A percentile compares a stretch with the other conserved stretches of the same genome.
phyloP scores from a whole-genome alignment of 805 yeast genomes.

The Clavispora santaluciae region DNA sequence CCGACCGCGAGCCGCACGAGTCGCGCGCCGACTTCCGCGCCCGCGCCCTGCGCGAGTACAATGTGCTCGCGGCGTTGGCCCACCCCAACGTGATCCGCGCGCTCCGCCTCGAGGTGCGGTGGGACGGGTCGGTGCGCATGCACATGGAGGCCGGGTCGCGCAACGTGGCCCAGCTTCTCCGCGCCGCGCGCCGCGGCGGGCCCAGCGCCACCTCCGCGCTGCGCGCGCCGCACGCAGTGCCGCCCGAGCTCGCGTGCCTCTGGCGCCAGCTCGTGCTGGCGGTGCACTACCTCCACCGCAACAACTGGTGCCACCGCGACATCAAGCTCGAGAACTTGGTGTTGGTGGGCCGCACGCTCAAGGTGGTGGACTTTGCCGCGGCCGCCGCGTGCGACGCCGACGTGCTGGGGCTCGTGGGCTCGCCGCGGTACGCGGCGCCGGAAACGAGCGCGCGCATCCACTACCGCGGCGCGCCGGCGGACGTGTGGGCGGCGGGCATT shows the following conservation, averaged over 20 bases:
- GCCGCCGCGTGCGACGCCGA: slow-evolving; percentile 14
- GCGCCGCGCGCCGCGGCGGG: slow-evolving; percentile 1
- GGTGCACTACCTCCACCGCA: slow-evolving; percentile 33
- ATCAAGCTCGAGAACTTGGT: slow-evolving; percentile 46
- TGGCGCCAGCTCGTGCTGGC: slow-evolving; percentile 41
- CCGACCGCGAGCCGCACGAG: slow-evolving; percentile 36
- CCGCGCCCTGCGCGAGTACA: slow-evolving; percentile 36
- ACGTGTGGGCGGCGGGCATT: slow-evolving; percentile 50
- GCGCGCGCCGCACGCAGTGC: background rate
- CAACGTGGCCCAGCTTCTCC: slow-evolving; percentile 14
- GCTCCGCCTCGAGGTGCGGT: slow-evolving; percentile 24
- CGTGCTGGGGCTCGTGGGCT: slow-evolving; percentile 45
- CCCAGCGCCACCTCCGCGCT: background rate
- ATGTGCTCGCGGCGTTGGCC: slow-evolving; percentile 20
- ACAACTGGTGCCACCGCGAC: slow-evolving; percentile 44
- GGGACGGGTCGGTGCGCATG: slow-evolving; percentile 20
- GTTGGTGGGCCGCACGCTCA: slow-evolving; percentile 24
- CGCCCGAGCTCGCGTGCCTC: slow-evolving; percentile 21
- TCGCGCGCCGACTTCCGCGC: slow-evolving; percentile 32
- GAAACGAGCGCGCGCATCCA: slow-evolving; percentile 34
- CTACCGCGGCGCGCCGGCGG: slow-evolving; percentile 40
- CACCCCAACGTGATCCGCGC: slow-evolving; percentile 34
- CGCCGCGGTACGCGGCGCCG: slow-evolving; percentile 43
- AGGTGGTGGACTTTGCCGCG: slow-evolving; percentile 43
- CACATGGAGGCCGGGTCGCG: slow-evolving; percentile 30